phyloP scores from a whole-genome alignment of 2,329 filamentous ascomycete species.

The Westerdykella aurantiaca region DNA sequence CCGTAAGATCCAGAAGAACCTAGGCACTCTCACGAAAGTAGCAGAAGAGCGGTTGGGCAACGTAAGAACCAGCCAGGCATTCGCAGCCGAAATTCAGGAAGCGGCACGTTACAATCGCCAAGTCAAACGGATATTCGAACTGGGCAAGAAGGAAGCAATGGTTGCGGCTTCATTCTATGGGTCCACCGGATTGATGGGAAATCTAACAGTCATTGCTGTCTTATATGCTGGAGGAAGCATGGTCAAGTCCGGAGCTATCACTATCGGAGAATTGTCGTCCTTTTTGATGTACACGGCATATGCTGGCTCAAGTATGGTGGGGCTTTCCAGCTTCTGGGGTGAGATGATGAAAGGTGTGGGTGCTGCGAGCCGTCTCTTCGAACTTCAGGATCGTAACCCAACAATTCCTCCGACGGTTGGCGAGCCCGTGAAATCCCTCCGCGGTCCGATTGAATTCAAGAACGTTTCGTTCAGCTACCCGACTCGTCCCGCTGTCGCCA shows the following conservation, averaged over 20 bases:
- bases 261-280: constrained; percentile 84
- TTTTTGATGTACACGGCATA: constrained; percentile 99
- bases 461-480: constrained; percentile 88
- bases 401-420: constrained; percentile 85
- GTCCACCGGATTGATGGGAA: constrained; percentile 82
- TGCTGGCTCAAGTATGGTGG: constrained; percentile 79
- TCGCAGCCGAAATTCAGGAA: constrained; percentile 88
- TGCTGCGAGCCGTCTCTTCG: constrained; percentile 91
- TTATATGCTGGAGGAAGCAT: constrained; percentile 86
- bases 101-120: constrained; percentile 87
- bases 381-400: constrained; percentile 84
- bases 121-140: constrained; percentile 82
- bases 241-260: constrained; percentile 80
- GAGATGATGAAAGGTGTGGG: constrained; percentile 99
- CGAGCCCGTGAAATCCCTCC: constrained; percentile 69
- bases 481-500: constrained; percentile 82
- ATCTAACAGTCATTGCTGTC: constrained; percentile 90
- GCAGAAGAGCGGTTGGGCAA: constrained; percentile 97
- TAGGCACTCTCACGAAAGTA: constrained; percentile 91
- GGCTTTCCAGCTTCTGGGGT: constrained; percentile 91
- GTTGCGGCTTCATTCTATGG: constrained; percentile 89
- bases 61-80: constrained; percentile 92
- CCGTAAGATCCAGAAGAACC: constrained; percentile 85
- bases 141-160: constrained; percentile 80
- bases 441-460: constrained; percentile 82